Evolutionary conservation across 805 yeast species (phyloP), one percentile per base, ranked within the genome.

Genomic region (Hanseniaspora lachancei): DNA sequence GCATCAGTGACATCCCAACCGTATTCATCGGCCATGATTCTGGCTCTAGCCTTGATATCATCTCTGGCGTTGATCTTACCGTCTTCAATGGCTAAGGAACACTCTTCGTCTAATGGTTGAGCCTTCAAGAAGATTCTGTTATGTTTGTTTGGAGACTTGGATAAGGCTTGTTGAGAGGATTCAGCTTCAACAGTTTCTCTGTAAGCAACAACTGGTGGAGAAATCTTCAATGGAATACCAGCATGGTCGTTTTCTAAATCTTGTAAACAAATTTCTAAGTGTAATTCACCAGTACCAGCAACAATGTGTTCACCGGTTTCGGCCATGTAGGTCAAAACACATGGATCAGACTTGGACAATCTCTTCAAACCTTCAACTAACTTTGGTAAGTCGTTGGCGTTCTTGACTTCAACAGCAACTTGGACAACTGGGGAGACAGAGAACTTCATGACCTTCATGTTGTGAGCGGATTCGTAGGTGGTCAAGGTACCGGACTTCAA

Each of bases 1-100:
- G 97, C 98, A 73, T 91, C 98, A 68, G 96, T 82, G 74, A 93
- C 97, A 74, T 91, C 97, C 98, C 98, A 91, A 68, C 91, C 96
- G 84, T 76, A 93, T 75, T 93, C 96, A 75, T 91, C 97, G 73
- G 97, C 97, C 82, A 91, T 80, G 73, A 87, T 70, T 84, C 97
- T 89, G 68, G 97, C 98, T 82, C 98, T 89, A 69, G 87, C 86
- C 84, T 91, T 91, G 87, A 91, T 81, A 80, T 91, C 98, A 71
- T 91, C 97, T 78, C 91, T 84, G 74, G 97, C 86, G 77, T 81
- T 79, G 73, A 91, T 79, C 75, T 79, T 81, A 80, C 97, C 97
- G 61, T 72, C 65, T 82, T 91, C 98, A 72, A 91, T 91, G 70
- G 95, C 98, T 63, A 76, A 72, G 64, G 95, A 75, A 65, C 82